Evolutionary conservation across 1,139 yeast species (phyloP).

Genomic region (Groenewaldozyma auringiensis): DNA sequence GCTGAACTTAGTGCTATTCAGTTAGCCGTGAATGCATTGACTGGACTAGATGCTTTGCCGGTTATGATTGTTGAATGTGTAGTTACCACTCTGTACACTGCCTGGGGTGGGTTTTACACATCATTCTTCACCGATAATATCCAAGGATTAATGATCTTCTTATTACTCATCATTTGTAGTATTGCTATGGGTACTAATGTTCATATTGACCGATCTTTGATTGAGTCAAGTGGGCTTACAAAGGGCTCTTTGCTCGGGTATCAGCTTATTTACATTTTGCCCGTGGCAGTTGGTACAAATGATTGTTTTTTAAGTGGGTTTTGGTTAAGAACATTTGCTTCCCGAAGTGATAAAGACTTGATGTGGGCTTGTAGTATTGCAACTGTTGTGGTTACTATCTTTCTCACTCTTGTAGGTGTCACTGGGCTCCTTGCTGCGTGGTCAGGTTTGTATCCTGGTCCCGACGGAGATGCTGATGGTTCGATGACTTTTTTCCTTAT

Average conservation of each 20-base stretch:
- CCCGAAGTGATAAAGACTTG: constrained; percentile 67
- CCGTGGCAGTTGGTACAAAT: constrained; percentile 82
- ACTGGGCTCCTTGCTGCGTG: constrained; percentile 88
- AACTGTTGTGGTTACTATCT: constrained; percentile 51
- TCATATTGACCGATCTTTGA: constrained; percentile 53
- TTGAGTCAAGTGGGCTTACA: constrained; percentile 60
- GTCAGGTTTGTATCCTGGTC: constrained; percentile 58
- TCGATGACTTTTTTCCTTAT: constrained; percentile 63
- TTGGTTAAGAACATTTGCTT: constrained; percentile 92
- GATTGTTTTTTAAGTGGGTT: constrained; percentile 88
- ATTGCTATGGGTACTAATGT: constrained; percentile 77
- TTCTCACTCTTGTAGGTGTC: constrained; percentile 67
- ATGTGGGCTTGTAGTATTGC: constrained; percentile 71
- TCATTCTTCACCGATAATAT: constrained; percentile 83
- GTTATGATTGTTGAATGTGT: constrained; percentile 81
- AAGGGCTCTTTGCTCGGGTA: constrained; percentile 69
- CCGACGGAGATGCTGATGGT: constrained; percentile 49
- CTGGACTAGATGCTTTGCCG: constrained; percentile 73
- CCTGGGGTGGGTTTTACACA: constrained; percentile 83
- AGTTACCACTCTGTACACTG: constrained; percentile 80
- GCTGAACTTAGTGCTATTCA: constrained; percentile 79
- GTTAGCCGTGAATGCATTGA: constrained; percentile 65
- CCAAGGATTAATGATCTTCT: constrained; percentile 69
- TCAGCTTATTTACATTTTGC: constrained; percentile 78
- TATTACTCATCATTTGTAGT: constrained; percentile 61